Percentiles rank a stretch among this genome's conserved stretches.
Evolutionary conservation across 768 basidiomycete species (phyloP).

Genomic region (Suillus placidus): DNA sequence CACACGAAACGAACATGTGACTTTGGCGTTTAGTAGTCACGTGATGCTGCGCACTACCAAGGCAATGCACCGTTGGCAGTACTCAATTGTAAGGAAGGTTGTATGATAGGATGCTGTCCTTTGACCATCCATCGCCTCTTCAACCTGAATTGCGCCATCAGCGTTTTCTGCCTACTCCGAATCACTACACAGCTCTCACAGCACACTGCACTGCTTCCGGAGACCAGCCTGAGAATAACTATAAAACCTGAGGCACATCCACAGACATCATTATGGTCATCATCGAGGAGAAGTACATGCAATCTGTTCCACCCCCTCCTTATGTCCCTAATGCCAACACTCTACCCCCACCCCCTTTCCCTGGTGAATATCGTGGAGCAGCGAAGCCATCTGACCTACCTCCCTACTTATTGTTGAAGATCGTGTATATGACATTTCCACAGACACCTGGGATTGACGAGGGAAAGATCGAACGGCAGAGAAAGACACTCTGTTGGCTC

Average conservation of each 20-base stretch:
- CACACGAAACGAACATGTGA: no score
- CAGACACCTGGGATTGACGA: conserved; percentile 43
- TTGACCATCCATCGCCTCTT: not conserved
- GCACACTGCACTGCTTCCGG: conserved; percentile 5
- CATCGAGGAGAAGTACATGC: conserved; percentile 45
- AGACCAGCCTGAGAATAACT: conserved; percentile 7
- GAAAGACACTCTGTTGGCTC: conserved; percentile 76
- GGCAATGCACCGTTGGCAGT: not conserved
- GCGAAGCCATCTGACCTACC: conserved; percentile 46
- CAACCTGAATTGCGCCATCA: not conserved
- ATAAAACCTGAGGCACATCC: conserved; percentile 1
- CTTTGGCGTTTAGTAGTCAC: not conserved
- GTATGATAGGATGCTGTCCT: not conserved
- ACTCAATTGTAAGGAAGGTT: not conserved
- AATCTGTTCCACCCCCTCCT: conserved; percentile 39
- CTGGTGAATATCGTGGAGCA: conserved; percentile 17
- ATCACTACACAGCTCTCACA: not conserved
- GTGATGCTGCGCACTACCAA: not conserved
- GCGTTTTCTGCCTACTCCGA: not conserved
- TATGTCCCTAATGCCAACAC: conserved; percentile 30
- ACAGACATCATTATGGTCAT: conserved; percentile 39
- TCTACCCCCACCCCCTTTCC: conserved; percentile 40
- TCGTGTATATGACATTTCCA: conserved; percentile 70
- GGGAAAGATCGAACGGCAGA: conserved; percentile 51
- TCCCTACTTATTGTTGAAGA: conserved; percentile 65